Conservation (phyloP, 2,329 filamentous ascomycete genomes). For the Sporothrix brunneoviolacea region DNA sequence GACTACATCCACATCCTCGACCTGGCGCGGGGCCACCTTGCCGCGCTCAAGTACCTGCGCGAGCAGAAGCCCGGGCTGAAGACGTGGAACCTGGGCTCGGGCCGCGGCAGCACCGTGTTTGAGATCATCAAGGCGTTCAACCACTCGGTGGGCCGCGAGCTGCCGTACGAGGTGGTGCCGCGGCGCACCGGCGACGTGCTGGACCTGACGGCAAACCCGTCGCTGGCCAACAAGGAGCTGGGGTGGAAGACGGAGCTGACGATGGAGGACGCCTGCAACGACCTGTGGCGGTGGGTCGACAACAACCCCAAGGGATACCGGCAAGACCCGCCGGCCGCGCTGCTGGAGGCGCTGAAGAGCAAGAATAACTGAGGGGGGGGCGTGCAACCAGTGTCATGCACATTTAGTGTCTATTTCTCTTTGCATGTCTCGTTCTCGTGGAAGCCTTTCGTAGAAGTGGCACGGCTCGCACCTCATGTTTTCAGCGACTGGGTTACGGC, state of each 20-base stretch:
- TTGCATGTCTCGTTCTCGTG: no score
- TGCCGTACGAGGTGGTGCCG: slow-evolving; percentile 79
- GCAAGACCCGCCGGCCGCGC: slow-evolving; percentile 78
- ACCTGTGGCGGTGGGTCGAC: slow-evolving; percentile 94
- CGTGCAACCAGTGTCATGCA: no score
- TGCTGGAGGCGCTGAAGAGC: slow-evolving; percentile 58
- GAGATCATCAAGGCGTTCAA: slow-evolving; percentile 97
- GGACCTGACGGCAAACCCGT: slow-evolving; percentile 87
- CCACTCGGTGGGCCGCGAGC: slow-evolving; percentile 73
- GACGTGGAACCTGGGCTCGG: slow-evolving; percentile 95
- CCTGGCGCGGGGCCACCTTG: slow-evolving; percentile 76
- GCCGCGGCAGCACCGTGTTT: slow-evolving; percentile 89
- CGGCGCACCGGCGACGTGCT: slow-evolving; percentile 86
- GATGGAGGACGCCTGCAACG: slow-evolving; percentile 86
- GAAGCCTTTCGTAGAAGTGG: no score
- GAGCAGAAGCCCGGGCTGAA: slow-evolving; percentile 80
- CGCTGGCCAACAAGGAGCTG: slow-evolving; percentile 79
- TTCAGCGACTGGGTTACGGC: no score
- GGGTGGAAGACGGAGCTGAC: slow-evolving; percentile 86
- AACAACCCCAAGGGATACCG: slow-evolving; percentile 96
- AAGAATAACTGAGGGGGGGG: slow-evolving; percentile 14
- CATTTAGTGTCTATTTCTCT: no score
- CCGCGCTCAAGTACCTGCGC: slow-evolving; percentile 84
- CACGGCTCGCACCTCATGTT: no score
- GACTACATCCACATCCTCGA: slow-evolving; percentile 98